Conservation (phyloP, 768 basidiomycete genomes). For the Clitopilus passeckerianus region DNA sequence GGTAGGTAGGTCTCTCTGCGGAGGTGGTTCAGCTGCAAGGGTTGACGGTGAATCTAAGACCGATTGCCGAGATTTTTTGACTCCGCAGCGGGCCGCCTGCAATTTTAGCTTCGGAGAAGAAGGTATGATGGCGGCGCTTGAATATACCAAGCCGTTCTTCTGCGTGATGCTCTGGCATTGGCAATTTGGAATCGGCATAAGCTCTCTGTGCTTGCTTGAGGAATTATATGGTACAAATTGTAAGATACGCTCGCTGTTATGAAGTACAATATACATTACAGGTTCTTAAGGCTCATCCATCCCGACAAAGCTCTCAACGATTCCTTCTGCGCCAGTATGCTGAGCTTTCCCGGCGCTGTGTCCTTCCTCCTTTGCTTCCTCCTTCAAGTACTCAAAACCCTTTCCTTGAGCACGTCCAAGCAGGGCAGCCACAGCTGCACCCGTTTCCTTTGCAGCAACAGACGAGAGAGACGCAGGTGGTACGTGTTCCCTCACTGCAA, state of each 20-base stretch:
- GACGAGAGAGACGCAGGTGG: slow-evolving; percentile 59
- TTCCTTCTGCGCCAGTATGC: slow-evolving; percentile 11
- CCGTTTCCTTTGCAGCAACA: slow-evolving; percentile 43
- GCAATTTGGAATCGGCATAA: too few relatives aligned
- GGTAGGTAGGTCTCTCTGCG: too few relatives aligned
- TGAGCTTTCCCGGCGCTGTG: neutral
- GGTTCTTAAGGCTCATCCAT: slow-evolving; percentile 37
- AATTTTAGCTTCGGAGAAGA: too few relatives aligned
- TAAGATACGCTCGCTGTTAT: neutral
- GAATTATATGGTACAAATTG: too few relatives aligned
- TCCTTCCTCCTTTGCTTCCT: neutral
- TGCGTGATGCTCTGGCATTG: too few relatives aligned
- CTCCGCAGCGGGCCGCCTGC: too few relatives aligned
- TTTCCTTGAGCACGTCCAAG: slow-evolving; percentile 20
- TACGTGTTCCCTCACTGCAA: slow-evolving; percentile 51
- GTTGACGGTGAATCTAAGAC: too few relatives aligned
- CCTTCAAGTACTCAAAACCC: slow-evolving; percentile 1
- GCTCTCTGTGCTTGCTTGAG: too few relatives aligned
- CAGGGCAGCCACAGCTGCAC: slow-evolving; percentile 34
- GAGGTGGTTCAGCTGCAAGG: too few relatives aligned
- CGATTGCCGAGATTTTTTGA: too few relatives aligned
- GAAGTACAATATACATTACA: neutral
- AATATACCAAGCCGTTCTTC: too few relatives aligned
- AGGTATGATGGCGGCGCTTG: too few relatives aligned
- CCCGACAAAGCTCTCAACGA: slow-evolving; percentile 36